phyloP scores from a whole-genome alignment of 1,139 yeast genomes.

The Pichia kudriavzevii region DNA sequence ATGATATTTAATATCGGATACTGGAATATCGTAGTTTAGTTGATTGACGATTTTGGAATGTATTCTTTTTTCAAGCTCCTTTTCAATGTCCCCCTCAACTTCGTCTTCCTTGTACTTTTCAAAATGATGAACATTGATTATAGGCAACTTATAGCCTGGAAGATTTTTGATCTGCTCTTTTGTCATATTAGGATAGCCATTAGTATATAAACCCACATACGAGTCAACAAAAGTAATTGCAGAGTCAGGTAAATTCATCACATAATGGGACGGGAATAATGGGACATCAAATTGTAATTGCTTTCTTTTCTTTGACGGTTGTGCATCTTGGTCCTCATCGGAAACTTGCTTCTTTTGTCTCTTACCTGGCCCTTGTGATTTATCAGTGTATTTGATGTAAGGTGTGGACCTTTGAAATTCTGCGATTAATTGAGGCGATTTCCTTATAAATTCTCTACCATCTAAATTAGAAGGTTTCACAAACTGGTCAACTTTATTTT shows the following conservation, averaged over 20 bases:
- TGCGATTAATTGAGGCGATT: conserved; percentile 40
- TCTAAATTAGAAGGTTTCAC: conserved; percentile 67
- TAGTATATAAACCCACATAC: conserved; percentile 60
- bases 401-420: conserved; percentile 3
- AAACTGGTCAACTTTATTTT: conserved; percentile 56
- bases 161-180: conserved; percentile 29
- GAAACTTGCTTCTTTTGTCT: no score
- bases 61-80: conserved; percentile 57
- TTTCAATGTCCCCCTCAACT: conserved; percentile 55
- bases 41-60: conserved; percentile 50
- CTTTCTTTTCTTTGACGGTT: conserved; percentile 22
- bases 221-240: conserved; percentile 81
- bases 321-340: conserved; percentile 2
- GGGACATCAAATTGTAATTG: conserved; percentile 42
- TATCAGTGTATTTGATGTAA: conserved; percentile 19
- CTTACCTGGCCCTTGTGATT: conserved; percentile 25
- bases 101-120: conserved; percentile 73
- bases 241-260: conserved; percentile 93
- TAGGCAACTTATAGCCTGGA: conserved; percentile 57
- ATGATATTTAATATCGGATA: conserved; percentile 53
- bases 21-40: conserved; percentile 43
- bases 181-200: conserved; percentile 30
- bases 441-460: conserved; percentile 71
- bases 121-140: conserved; percentile 84
- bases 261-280: conserved; percentile 57